Conservation (phyloP, 345 rosid species). For the Populus davidiana region DNA sequence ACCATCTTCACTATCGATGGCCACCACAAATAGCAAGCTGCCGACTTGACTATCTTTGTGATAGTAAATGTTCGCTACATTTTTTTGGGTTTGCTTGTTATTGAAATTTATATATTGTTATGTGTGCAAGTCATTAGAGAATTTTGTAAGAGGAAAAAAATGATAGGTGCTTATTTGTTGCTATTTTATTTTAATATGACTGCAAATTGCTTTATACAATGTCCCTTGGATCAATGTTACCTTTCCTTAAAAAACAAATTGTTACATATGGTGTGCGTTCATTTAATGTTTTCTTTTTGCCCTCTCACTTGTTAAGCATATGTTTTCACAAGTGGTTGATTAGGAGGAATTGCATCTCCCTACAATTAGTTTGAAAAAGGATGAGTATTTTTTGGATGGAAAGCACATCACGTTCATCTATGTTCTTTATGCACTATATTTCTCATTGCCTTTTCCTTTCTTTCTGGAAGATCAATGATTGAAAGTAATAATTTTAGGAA, state of each 20-base stretch:
- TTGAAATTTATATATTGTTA: too few relatives aligned
- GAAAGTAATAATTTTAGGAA: slow-evolving; percentile 48
- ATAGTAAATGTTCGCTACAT: background rate
- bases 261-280: too few relatives aligned
- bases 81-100: background rate
- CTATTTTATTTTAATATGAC: too few relatives aligned
- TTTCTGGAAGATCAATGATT: slow-evolving; percentile 7
- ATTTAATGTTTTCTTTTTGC: background rate
- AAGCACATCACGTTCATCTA: slow-evolving; percentile 75
- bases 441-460: background rate
- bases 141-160: too few relatives aligned
- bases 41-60: background rate
- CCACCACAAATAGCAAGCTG: background rate
- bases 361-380: slow-evolving; percentile 82
- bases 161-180: too few relatives aligned
- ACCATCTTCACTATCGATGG: background rate
- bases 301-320: slow-evolving; percentile 9
- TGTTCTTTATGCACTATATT: background rate
- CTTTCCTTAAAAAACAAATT: too few relatives aligned
- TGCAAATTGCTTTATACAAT: too few relatives aligned
- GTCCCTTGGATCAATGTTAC: too few relatives aligned
- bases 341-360: slow-evolving; percentile 91
- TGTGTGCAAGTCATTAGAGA: too few relatives aligned
- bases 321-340: slow-evolving; percentile 61
- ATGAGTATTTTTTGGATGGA: slow-evolving; percentile 86